Conservation (phyloP, 2,329 filamentous ascomycete species). For the Juglanconis juglandina region DNA sequence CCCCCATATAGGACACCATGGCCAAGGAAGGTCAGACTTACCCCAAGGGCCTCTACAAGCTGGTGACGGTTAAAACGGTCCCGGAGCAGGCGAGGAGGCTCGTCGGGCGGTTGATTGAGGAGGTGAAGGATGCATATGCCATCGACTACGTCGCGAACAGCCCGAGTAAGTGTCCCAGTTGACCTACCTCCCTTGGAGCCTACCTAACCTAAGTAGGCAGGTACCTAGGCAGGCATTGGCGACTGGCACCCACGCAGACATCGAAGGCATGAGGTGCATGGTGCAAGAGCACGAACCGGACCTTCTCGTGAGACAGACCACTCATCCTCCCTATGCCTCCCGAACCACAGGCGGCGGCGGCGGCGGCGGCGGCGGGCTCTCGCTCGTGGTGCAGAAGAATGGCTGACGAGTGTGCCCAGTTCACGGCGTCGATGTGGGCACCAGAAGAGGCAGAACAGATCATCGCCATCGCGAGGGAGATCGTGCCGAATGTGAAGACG, state of each 20-base stretch:
- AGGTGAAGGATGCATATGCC: slow-evolving; percentile 59
- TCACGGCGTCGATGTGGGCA: slow-evolving; percentile 37
- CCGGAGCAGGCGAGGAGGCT: slow-evolving; percentile 62
- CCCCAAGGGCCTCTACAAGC: slow-evolving; percentile 55
- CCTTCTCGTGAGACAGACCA: neutral
- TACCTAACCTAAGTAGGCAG: no score
- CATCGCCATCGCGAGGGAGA: slow-evolving; percentile 38
- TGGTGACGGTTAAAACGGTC: slow-evolving; percentile 66
- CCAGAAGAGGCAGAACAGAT: slow-evolving; percentile 44
- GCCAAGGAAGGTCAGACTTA: slow-evolving; percentile 19
- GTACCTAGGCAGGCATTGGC: no score
- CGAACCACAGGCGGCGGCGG: no score
- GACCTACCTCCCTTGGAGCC: neutral
- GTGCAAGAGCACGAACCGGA: slow-evolving; percentile 3
- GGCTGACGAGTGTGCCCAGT: slow-evolving; percentile 12
- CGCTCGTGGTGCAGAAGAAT: neutral
- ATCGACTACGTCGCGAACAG: slow-evolving; percentile 62
- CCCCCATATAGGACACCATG: slow-evolving; percentile 11
- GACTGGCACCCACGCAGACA: neutral
- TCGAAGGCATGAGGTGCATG: neutral
- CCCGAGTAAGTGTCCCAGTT: slow-evolving; percentile 43
- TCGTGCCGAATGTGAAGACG: slow-evolving; percentile 44
- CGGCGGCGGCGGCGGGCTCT: neutral
- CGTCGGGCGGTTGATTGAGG: slow-evolving; percentile 58
- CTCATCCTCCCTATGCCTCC: no score